These are phyloP conservation scores for Penicillium capsulatum DNA, from an alignment of 2,329 filamentous ascomycete species.

Conservation along the genomic window DNA sequence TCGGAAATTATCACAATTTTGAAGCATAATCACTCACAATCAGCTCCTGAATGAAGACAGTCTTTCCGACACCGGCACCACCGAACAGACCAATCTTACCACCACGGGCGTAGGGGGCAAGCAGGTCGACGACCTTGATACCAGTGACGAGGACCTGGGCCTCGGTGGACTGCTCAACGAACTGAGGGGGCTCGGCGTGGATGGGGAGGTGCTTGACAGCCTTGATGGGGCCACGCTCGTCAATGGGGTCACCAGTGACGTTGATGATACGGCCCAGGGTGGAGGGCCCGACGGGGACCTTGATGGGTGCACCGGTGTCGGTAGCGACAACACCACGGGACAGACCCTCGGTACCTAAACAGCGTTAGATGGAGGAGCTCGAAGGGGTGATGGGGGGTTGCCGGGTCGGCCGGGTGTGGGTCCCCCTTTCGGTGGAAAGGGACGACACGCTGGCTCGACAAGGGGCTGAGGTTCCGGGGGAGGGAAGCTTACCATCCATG, in stretches of 20 bases:
- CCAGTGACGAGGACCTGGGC: slow-evolving; percentile 97
- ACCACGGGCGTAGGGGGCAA: slow-evolving; percentile 99
- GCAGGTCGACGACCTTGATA: slow-evolving; percentile 99
- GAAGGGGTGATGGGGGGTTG: slow-evolving; percentile 6
- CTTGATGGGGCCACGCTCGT: slow-evolving; percentile 98
- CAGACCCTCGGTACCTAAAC: slow-evolving; percentile 94
- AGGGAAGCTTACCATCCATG: slow-evolving; percentile 81
- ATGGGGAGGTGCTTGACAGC: slow-evolving; percentile 80
- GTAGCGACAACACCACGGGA: slow-evolving; percentile 79
- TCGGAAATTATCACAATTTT: neutral
- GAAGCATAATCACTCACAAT: slow-evolving; percentile 59
- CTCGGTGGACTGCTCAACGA: slow-evolving; percentile 91
- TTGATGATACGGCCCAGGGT: slow-evolving; percentile 99
- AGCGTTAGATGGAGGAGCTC: slow-evolving; percentile 16
- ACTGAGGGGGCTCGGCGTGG: slow-evolving; percentile 87
- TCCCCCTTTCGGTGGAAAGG: slow-evolving; percentile 15
- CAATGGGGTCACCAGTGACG: slow-evolving; percentile 99
- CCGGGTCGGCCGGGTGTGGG: slow-evolving; percentile 16
- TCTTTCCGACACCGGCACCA: slow-evolving; percentile 99
- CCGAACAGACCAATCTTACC: slow-evolving; percentile 99
- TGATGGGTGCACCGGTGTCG: slow-evolving; percentile 94
- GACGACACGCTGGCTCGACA: slow-evolving; percentile 23
- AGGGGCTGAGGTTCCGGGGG: slow-evolving; percentile 7
- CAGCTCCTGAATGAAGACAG: slow-evolving; percentile 99
- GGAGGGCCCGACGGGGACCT: slow-evolving; percentile 86